Evolutionary conservation across 2,329 filamentous ascomycete genomes (phyloP).

Genomic region (Phialophora tarda): DNA sequence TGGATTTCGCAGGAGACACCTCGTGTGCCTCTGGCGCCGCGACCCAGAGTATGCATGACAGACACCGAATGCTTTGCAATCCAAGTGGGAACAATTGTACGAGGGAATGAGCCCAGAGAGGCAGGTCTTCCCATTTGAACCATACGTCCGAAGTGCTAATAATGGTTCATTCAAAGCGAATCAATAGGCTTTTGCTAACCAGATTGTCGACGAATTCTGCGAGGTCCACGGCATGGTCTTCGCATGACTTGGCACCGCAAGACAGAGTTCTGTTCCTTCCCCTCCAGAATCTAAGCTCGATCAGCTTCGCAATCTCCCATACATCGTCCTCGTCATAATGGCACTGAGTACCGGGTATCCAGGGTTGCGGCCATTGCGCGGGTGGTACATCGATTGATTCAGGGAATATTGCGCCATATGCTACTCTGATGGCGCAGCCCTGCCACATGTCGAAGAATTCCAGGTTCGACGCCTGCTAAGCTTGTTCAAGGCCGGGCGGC

Average conservation of each 20-base stretch:
- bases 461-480: constrained; percentile 1
- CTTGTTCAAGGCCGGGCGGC: constrained; percentile 1
- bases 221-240: not conserved
- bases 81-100: constrained; percentile 52
- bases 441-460: constrained; percentile 7
- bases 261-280: not conserved
- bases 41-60: constrained; percentile 56
- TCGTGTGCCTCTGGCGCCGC: constrained; percentile 56
- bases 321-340: not conserved
- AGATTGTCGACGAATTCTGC: not conserved
- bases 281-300: not conserved
- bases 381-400: constrained; percentile 3
- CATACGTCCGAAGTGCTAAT: constrained; percentile 41
- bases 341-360: not conserved
- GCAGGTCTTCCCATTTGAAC: constrained; percentile 53
- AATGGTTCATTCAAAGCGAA: constrained; percentile 18
- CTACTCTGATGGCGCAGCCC: constrained; percentile 6
- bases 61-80: constrained; percentile 47
- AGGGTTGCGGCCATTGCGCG: not conserved
- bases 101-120: constrained; percentile 47
- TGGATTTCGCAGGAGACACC: constrained; percentile 47
- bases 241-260: not conserved
- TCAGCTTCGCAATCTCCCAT: not conserved
- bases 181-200: constrained; percentile 11
- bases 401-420: constrained; percentile 10